Conservation (phyloP, 2,329 filamentous ascomycete genomes). For the Fusarium transvaalense region DNA sequence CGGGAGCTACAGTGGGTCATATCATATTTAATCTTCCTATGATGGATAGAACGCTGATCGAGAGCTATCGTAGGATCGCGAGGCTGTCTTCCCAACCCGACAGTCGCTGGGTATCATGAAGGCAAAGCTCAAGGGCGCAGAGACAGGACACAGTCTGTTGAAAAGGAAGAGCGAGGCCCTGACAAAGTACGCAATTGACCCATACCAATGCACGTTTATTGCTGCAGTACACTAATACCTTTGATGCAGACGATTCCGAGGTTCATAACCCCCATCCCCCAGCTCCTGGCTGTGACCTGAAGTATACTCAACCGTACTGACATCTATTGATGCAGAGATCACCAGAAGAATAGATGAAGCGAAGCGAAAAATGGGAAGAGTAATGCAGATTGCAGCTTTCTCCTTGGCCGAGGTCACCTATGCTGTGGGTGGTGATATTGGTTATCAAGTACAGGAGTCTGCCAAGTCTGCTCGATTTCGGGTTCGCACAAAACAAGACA, state of each 20-base stretch:
- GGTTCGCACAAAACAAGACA: constrained; percentile 95
- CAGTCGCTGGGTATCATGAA: constrained; percentile 98
- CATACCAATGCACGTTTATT: not conserved
- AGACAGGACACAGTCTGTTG: constrained; percentile 91
- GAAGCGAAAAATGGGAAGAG: constrained; percentile 98
- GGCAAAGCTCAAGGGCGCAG: constrained; percentile 93
- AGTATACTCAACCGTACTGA: constrained; percentile 34
- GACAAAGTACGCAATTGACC: constrained; percentile 78
- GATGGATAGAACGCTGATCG: constrained; percentile 24
- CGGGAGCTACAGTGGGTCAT: constrained; percentile 50
- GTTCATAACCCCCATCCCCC: constrained; percentile 57
- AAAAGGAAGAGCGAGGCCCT: constrained; percentile 98
- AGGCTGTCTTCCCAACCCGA: constrained; percentile 96
- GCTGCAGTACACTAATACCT: constrained; percentile 9
- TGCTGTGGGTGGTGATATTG: constrained; percentile 93
- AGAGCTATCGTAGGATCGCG: constrained; percentile 76
- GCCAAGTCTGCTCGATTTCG: constrained; percentile 93
- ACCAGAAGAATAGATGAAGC: constrained; percentile 97
- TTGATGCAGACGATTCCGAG: constrained; percentile 84
- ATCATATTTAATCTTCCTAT: not conserved
- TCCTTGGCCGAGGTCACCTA: constrained; percentile 98
- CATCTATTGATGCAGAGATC: constrained; percentile 74
- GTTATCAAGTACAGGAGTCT: constrained; percentile 97
- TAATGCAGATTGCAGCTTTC: constrained; percentile 99
- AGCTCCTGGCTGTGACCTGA: not conserved